Evolutionary conservation across 345 rosid species (phyloP), one percentile per base, ranked within the genome.

Genomic region (Alliaria petiolata): DNA sequence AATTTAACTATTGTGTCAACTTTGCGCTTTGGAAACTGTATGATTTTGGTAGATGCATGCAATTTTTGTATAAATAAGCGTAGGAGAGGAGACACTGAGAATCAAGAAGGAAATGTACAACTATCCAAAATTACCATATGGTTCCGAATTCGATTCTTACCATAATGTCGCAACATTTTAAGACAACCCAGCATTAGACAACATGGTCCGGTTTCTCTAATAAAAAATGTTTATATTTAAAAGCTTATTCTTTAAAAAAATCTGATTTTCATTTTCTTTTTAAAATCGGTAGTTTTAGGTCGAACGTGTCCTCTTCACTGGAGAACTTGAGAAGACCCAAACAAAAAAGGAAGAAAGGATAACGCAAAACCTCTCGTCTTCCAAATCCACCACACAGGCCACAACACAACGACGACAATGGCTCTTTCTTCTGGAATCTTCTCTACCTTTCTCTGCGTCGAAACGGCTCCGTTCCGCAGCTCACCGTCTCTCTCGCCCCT

Each of bases 381-480:
- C 40, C 65, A 15, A 42, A n/a, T 57, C 72, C 62, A 52, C 47
- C 53, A 22, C 60, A 39, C 42, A 38, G 17, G 9, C 5, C 25
- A 22, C 44, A 50, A 5, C 55, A 3, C 31, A 30, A 11, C 70
- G 50, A 19, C 65, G 26, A 65, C 26, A 33, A 87, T 85, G 92
- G 88, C 90, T 38, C 53, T 81, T 72, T 72, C 89, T 67, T 75
- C 79, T 30, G 79, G 76, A 74, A 59, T 80, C 45, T 65, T 81
- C 74, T 73, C 88, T 40, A 71, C 88, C 56, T 19, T 76, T 19
- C 33, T 80, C 58, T 78, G 83, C 55, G 67, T 81, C n/a, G 74
- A 82, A 22, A 47, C 87, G 59, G 38, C 79, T 70, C 49, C 89
- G 45, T 43, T 71, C 22, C 38, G 79, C 3, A 51, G 50, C 71